Evolutionary conservation across 2,329 filamentous ascomycete genomes (phyloP).

Genomic region (Phyllosticta citribraziliensis): DNA sequence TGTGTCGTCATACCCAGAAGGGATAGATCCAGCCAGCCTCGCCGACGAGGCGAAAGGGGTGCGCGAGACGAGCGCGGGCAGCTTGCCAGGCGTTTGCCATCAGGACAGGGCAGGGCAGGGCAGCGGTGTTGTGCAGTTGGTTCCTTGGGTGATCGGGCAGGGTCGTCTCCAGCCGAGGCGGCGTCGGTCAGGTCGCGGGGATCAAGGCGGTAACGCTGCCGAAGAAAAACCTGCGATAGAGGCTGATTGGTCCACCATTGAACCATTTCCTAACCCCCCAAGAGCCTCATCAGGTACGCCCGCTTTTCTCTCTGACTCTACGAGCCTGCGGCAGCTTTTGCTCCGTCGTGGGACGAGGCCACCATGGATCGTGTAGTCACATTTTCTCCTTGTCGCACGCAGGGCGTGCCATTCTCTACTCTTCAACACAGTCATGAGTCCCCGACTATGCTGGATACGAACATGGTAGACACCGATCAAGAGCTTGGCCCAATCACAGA

Average conservation of each 20-base stretch:
- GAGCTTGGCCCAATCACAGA: neutral
- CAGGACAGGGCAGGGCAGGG: neutral
- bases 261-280: neutral
- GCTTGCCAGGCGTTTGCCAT: conserved; percentile 6
- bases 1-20: conserved; percentile 19
- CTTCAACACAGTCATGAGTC: neutral
- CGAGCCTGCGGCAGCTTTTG: too few relatives aligned
- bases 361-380: neutral
- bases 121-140: neutral
- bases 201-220: neutral
- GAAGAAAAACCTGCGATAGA: neutral
- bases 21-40: conserved; percentile 21
- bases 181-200: neutral
- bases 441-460: neutral
- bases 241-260: neutral
- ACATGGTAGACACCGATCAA: neutral
- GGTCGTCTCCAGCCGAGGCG: neutral
- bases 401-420: neutral
- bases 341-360: neutral
- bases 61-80: conserved; percentile 16
- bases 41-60: conserved; percentile 20
- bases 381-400: neutral
- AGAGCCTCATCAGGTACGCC: neutral
- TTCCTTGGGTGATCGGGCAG: neutral
- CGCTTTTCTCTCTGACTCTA: neutral